Base-by-base conservation (phyloP, 768 basidiomycete species). In the Pleurotus tuber-regium region DNA sequence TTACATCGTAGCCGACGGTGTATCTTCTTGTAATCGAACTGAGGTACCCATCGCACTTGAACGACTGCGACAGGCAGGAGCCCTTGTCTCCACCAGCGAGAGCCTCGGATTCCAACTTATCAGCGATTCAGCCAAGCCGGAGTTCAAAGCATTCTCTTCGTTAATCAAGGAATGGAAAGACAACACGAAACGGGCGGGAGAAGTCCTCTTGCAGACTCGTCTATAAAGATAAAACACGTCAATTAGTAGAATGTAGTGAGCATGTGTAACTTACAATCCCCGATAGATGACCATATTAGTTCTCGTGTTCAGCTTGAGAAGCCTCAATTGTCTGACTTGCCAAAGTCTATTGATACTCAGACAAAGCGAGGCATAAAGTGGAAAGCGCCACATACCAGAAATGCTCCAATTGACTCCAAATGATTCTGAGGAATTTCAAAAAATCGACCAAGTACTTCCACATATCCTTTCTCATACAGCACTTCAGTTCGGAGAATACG, bases 111-210 rank as follows among this genome's bases (percentile, higher is more conserved):
- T 91, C 63, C 82, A 92, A 59, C 72, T 95, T 6, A 80, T 92
- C 44, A 58, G 65, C 12, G 90, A 90, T 59, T 76, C 93, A 1
- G 65, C 69, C 0, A 70, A 72, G 16, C 75, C 84, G 0, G 70
- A 71, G 10, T 97, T 97, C 77, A 89, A 84, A 61, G 69, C 78
- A 1, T 85, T 94, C 62, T 78, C 87, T 4, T 68, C 69, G 2
- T 66, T 89, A 26, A 78, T 94, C 61, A 95, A 92, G 65, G 86
- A 91, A 28, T 85, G 84, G 60, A 90, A 87, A 61, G 79, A 81
- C 4, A 70, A 65, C 2, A 92, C 90, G 1, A 69, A 64, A 38
- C 67, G 65, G 40, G 71, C 70, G 4, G 72, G 72, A 18, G 65
- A 74, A 51, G 57, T 56, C 18, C n/a, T n/a, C n/a, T 50, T 67